Evolutionary conservation across 1,284 basidiomycete genomes (phyloP).

Genomic region (Ustilago shanxiensis): DNA sequence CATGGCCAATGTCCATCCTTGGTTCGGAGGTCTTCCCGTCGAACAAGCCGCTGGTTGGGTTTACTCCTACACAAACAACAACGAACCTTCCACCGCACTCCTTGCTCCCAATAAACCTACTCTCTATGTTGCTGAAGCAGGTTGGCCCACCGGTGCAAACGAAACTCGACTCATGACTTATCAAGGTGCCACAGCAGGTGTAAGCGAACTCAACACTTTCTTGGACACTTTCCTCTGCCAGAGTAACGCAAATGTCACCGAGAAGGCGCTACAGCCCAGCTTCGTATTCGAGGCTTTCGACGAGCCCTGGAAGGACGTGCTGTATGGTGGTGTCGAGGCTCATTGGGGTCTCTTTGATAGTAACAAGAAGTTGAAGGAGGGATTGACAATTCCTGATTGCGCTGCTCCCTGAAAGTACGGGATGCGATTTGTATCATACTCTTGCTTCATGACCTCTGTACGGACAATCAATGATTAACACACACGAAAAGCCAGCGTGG

Average conservation of each 20-base stretch:
- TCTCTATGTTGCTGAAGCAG: slow-evolving; percentile 87
- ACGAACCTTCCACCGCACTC: slow-evolving; percentile 70
- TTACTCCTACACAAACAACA: slow-evolving; percentile 77
- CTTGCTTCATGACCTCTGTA: background rate
- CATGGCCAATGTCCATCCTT: slow-evolving; percentile 86
- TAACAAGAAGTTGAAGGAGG: slow-evolving; percentile 53
- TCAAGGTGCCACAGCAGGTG: slow-evolving; percentile 49
- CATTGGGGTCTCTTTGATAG: slow-evolving; percentile 62
- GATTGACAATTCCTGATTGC: slow-evolving; percentile 72
- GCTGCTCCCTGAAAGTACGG: slow-evolving; percentile 43
- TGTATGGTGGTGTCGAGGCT: slow-evolving; percentile 87
- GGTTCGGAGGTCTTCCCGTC: slow-evolving; percentile 78
- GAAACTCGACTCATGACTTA: slow-evolving; percentile 37
- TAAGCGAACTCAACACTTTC: slow-evolving; percentile 73
- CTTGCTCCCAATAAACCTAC: slow-evolving; percentile 76
- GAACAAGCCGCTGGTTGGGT: slow-evolving; percentile 80
- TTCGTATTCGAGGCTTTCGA: slow-evolving; percentile 78
- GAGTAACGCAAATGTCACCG: slow-evolving; percentile 82
- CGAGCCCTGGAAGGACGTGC: slow-evolving; percentile 82
- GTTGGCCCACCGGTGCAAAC: slow-evolving; percentile 83
- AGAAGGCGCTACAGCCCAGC: slow-evolving; percentile 73
- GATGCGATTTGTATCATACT: background rate
- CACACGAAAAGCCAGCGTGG: too few relatives aligned
- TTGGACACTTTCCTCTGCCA: slow-evolving; percentile 88
- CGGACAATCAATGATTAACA: background rate